Percentiles rank a stretch among this genome's conserved stretches.
Evolutionary conservation across 176 grass and related monocot genomes (phyloP).

Genomic region (Avena sativa): DNA sequence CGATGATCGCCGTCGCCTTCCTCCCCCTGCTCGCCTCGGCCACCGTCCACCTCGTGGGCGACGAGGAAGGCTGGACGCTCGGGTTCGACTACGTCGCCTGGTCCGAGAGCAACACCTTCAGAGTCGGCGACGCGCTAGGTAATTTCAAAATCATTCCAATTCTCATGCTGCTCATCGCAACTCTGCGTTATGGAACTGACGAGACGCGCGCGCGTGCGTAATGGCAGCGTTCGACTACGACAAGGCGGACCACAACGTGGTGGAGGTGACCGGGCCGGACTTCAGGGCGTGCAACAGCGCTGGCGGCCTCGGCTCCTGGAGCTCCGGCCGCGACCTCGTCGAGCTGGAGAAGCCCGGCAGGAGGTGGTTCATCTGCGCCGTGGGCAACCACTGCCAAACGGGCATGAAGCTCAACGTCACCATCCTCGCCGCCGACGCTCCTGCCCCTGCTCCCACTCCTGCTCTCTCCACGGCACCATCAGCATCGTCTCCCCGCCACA

Average conservation of each 20-base stretch:
- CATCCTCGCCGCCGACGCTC: constrained; percentile 6
- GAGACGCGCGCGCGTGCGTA: background rate
- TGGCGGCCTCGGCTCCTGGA: background rate
- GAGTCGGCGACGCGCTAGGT: constrained; percentile 47
- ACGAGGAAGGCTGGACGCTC: constrained; percentile 20
- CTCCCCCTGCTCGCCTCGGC: constrained; percentile 12
- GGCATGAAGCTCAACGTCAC: constrained; percentile 54
- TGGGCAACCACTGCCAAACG: constrained; percentile 36
- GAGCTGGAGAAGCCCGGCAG: constrained; percentile 13
- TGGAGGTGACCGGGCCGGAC: constrained; percentile 15
- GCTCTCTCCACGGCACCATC: background rate
- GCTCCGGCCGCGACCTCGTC: constrained; percentile 5
- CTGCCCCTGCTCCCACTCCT: background rate
- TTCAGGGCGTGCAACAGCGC: constrained; percentile 32
- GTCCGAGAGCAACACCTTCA: constrained; percentile 47
- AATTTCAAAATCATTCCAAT: background rate
- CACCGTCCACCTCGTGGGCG: constrained; percentile 41
- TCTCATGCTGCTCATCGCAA: too few species aligned
- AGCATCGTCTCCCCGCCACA: background rate
- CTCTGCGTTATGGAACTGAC: background rate
- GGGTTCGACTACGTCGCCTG: constrained; percentile 38
- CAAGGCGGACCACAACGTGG: constrained; percentile 10
- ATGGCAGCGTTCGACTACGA: constrained; percentile 31
- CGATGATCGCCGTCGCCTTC: background rate
- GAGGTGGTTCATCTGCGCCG: constrained; percentile 46